Conservation (phyloP, 2,329 filamentous ascomycete species). For the Penicillium sp. region DNA sequence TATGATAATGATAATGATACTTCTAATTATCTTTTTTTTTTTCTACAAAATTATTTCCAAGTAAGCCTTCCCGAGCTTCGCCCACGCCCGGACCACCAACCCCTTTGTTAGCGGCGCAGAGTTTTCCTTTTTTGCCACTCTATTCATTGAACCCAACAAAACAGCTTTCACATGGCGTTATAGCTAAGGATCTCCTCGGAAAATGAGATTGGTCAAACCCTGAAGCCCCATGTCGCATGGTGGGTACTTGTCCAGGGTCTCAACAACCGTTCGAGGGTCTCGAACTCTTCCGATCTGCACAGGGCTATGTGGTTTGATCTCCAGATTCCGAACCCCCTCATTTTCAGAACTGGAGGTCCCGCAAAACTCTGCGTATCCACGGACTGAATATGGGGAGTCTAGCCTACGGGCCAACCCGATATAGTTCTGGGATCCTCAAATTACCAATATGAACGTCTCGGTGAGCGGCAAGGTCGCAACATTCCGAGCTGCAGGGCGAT, state of each 20-base stretch:
- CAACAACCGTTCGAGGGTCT: constrained; percentile 12
- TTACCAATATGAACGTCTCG: constrained; percentile 11
- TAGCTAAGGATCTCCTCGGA: not conserved
- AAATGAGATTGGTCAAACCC: not conserved
- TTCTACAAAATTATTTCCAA: not conserved
- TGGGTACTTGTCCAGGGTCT: constrained; percentile 1
- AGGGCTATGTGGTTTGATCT: constrained; percentile 10
- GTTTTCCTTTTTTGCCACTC: constrained; percentile 20
- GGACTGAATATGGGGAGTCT: not conserved
- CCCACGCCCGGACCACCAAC: constrained; percentile 14
- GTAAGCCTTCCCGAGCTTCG: not conserved
- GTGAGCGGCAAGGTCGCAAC: constrained; percentile 17
- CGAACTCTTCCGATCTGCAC: constrained; percentile 7
- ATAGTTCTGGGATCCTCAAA: constrained; percentile 4
- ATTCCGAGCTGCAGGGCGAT: constrained; percentile 19
- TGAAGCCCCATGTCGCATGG: not conserved
- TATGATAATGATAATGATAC: not conserved
- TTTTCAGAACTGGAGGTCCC: constrained; percentile 5
- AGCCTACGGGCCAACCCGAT: not conserved
- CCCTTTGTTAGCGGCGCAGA: constrained; percentile 17
- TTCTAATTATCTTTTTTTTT: not conserved
- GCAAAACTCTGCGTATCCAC: constrained; percentile 4
- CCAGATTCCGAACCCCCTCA: constrained; percentile 9
- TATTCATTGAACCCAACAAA: constrained; percentile 7
- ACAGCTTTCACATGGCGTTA: constrained; percentile 3